These are phyloP conservation scores for Xylaria grammica DNA, from an alignment of 495 filamentous ascomycete species.

Conservation along the genomic window DNA sequence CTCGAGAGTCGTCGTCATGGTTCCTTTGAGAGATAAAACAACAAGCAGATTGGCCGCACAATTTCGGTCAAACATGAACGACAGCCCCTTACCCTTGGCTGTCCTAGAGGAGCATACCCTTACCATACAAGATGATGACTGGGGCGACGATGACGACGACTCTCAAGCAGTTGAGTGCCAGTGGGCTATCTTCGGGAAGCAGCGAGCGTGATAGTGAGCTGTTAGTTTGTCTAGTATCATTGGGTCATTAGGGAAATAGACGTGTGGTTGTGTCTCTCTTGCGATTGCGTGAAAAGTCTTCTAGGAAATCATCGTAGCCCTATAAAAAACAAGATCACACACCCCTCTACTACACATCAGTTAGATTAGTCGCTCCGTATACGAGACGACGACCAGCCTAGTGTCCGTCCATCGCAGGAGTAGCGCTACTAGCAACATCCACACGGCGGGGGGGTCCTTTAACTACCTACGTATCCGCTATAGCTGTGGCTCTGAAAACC, in stretches of 20 bases:
- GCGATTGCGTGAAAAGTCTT: too few relatives aligned
- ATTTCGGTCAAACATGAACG: slow-evolving; percentile 36
- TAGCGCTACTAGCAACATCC: too few relatives aligned
- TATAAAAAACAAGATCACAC: too few relatives aligned
- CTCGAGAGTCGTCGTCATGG: slow-evolving; percentile 50
- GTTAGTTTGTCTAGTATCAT: not conserved
- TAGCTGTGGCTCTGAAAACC: too few relatives aligned
- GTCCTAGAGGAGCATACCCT: slow-evolving; percentile 42
- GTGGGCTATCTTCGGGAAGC: slow-evolving; percentile 50
- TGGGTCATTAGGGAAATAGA: not conserved
- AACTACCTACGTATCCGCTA: too few relatives aligned
- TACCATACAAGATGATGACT: slow-evolving; percentile 53
- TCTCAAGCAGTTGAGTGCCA: slow-evolving; percentile 45
- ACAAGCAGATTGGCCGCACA: slow-evolving; percentile 40
- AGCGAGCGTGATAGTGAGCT: not conserved
- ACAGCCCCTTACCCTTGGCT: slow-evolving; percentile 29
- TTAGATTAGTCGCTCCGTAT: too few relatives aligned
- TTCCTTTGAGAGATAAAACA: slow-evolving; percentile 48
- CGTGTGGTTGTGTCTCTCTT: too few relatives aligned
- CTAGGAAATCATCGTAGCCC: too few relatives aligned
- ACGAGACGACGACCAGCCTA: too few relatives aligned
- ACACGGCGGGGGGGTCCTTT: too few relatives aligned
- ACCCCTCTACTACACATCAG: too few relatives aligned
- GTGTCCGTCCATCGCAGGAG: too few relatives aligned
- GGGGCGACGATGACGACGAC: slow-evolving; percentile 48